Evolutionary conservation across 331 rosid genomes (phyloP), one percentile per base, ranked within the genome.

Genomic region (Ulmus americana): DNA sequence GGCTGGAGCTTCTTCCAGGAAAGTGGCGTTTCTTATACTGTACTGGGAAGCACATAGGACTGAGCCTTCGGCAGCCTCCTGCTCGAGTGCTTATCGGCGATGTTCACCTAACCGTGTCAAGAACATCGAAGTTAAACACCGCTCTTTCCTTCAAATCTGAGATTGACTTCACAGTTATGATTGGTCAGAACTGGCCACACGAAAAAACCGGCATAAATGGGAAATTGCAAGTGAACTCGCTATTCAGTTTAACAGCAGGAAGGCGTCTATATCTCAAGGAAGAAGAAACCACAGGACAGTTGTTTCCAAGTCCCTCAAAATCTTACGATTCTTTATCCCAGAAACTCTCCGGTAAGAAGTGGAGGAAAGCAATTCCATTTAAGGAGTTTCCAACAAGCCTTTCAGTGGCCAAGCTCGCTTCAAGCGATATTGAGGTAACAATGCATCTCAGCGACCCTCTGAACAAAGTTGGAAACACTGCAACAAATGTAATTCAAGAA

Each of bases 321-420:
- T 57, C 63, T 40, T 82, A 64, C 59, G 82, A 76, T 20, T 82
- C 86, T 45, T 60, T 89, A 35, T 83, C 95, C 61, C 83, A 74
- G 65, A 86, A 92, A 70, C 61, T 86, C 15, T 72, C 86, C 0
- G 79, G 86, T 74, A 77, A 74, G 72, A 92, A 80, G 67, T 92
- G 98, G 98, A 82, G 75, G 65, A 92, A 89, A 76, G 78, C 81
- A 48, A 60, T 73, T 39, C 98, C 95, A 16, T 86, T 92, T 59
- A 75, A 89, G 79, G 96, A 92, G 86, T 76, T 87, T 47, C 98
- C 98, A 0, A 83, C 95, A 12, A 89, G 98, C 80, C 96, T 92
- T 64, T 87, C 95, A 0, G 95, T 85, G 45, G 94, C 90, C 44
- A 85, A 89, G 81, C 85, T 92, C 51, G 68, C 71, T 45, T 68